Evolutionary conservation across 148 eudicot species (phyloP), one percentile per base, ranked within the genome.

Genomic region (Talinum fruticosum): DNA sequence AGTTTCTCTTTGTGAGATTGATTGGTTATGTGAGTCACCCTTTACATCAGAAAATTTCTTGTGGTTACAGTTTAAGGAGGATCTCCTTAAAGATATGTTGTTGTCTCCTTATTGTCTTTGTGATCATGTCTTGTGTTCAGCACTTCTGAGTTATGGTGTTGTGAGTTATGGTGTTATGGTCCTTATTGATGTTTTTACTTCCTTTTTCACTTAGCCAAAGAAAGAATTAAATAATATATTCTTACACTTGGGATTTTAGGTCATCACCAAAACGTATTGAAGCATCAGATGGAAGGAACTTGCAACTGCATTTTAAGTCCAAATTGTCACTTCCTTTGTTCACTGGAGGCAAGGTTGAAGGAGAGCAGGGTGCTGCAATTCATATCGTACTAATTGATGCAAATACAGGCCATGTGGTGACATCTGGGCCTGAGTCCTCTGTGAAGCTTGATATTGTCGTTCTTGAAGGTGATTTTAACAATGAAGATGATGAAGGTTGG

Each of bases 341-440:
- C 80, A 95, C 99, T 2, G 99, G 99, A 24, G 99, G 96, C 35
- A 95, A 93, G 84, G 97, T 95, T 37, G 99, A 95, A 84, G 99
- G 99, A 77, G 99, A 95, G 83, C 99, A 93, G 81, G 97, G 99
- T 81, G 97, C 99, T 67, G 70, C 97, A 24, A 93, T 95, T 69
- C 99, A 95, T 81, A 80, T 91, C 69, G 97, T 95, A 12, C 71
- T 95, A 34, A 35, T 88, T 75, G 97, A 95, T 81, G 89, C 87
- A 45, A 88, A 86, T 79, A 87, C 87, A 1, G 94, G 97, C 64
- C 94, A 80, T 80, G 90, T 87, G 45, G 87, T 94, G 69, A 89
- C 90, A 82, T 86, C 84, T 81, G 98, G 97, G 57, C 89, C 91
- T 68, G 97, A 92, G 85, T 92, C 98, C 34, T 84, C 84, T 73